Percentiles rank a stretch among this genome's conserved stretches.
Evolutionary conservation across 345 rosid genomes (phyloP).

Genomic region (Theobroma cacao): DNA sequence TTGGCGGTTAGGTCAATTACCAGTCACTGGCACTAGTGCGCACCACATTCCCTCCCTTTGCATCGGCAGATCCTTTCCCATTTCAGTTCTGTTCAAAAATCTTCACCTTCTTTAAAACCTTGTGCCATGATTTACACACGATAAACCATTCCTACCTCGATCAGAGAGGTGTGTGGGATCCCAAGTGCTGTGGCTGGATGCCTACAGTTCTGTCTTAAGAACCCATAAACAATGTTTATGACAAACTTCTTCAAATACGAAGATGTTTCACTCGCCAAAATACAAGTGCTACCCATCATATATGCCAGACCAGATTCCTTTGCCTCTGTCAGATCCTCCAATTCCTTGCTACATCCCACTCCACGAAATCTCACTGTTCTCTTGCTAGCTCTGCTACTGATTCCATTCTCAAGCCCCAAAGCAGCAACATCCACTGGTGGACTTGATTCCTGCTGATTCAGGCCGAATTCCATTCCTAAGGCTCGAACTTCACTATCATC

Average conservation of each 20-base stretch:
- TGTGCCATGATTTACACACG: constrained; percentile 18
- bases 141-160: constrained; percentile 42
- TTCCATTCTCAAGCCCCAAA: constrained; percentile 2
- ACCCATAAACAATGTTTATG: constrained; percentile 34
- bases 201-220: constrained; percentile 34
- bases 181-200: constrained; percentile 27
- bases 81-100: neutral
- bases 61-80: neutral
- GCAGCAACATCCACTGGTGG: neutral
- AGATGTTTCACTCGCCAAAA: constrained; percentile 26
- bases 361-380: constrained; percentile 17
- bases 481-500: neutral
- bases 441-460: neutral
- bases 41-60: neutral
- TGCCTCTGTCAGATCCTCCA: constrained; percentile 32
- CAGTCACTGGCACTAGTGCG: neutral
- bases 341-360: constrained; percentile 9
- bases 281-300: constrained; percentile 31
- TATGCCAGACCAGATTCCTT: constrained; percentile 41
- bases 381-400: neutral
- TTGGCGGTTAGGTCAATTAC: neutral
- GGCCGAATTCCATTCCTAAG: neutral
- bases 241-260: constrained; percentile 30
- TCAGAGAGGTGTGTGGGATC: constrained; percentile 28
- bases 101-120: neutral